Evolutionary conservation across 768 basidiomycete species (phyloP).

Genomic region (Lentinula edodes): DNA sequence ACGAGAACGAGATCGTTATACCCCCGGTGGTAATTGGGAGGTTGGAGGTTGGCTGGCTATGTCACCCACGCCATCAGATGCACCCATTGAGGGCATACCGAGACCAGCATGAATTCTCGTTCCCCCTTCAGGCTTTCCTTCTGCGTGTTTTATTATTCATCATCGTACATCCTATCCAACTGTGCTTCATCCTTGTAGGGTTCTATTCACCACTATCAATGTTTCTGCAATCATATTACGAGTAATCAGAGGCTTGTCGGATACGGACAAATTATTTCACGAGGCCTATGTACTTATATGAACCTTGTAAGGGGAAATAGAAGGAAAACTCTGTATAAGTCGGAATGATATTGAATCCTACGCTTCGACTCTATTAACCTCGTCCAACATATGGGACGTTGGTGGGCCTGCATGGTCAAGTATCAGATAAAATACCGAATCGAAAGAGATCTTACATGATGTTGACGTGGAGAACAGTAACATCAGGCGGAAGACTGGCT

Average conservation of each 20-base stretch:
- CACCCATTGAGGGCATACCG: not conserved
- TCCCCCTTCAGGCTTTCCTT: not conserved
- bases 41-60: slow-evolving; percentile 51
- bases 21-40: slow-evolving; percentile 52
- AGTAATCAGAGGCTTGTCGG: too few species aligned
- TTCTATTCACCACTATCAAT: too few species aligned
- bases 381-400: slow-evolving; percentile 6
- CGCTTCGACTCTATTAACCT: not conserved
- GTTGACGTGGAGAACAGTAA: slow-evolving; percentile 65
- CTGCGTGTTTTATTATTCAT: too few species aligned
- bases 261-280: too few species aligned
- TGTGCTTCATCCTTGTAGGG: too few species aligned
- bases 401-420: not conserved
- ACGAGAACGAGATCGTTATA: slow-evolving; percentile 48
- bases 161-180: too few species aligned
- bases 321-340: too few species aligned
- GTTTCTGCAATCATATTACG: too few species aligned
- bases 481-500: slow-evolving; percentile 60
- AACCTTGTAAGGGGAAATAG: too few species aligned
- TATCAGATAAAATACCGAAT: not conserved
- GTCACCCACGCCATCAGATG: not conserved
- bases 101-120: too few species aligned
- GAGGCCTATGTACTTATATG: too few species aligned
- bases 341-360: not conserved
- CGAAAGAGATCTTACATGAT: slow-evolving; percentile 60